A percentile compares a stretch with the other conserved stretches of the same genome.
These are phyloP conservation scores for Claviceps maximensis DNA, from an alignment of 2,329 filamentous ascomycete species.

Conservation along the genomic window DNA sequence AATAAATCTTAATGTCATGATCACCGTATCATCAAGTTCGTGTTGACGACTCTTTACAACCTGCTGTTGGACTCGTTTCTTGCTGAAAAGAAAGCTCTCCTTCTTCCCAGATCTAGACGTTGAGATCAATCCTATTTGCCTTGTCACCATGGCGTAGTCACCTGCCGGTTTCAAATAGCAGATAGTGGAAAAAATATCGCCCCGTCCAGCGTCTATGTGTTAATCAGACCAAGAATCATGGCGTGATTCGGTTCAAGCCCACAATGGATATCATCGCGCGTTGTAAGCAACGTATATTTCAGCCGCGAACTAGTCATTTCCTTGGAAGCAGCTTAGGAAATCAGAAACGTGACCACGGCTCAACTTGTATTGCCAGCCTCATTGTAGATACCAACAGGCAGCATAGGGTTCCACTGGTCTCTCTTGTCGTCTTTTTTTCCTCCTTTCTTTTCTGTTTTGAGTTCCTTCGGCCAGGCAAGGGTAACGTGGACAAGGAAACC, in stretches of 20 bases:
- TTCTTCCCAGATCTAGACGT: not conserved
- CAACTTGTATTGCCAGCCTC: not conserved
- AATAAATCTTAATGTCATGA: not conserved
- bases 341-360: not conserved
- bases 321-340: not conserved
- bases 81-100: not conserved
- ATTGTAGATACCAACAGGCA: not conserved
- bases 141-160: too few species aligned
- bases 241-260: not conserved
- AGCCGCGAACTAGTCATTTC: not conserved
- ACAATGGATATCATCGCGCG: not conserved
- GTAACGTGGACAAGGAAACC: not conserved
- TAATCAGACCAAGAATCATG: not conserved
- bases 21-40: not conserved
- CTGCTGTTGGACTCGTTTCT: not conserved
- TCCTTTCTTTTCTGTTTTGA: not conserved
- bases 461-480: not conserved
- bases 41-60: not conserved
- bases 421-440: not conserved
- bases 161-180: too few species aligned
- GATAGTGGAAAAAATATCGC: not conserved
- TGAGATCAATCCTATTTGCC: too few species aligned
- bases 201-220: not conserved
- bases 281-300: not conserved
- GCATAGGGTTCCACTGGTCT: not conserved